Evolutionary conservation across 805 yeast genomes (phyloP).

Genomic region (Candida fluviatilis): DNA sequence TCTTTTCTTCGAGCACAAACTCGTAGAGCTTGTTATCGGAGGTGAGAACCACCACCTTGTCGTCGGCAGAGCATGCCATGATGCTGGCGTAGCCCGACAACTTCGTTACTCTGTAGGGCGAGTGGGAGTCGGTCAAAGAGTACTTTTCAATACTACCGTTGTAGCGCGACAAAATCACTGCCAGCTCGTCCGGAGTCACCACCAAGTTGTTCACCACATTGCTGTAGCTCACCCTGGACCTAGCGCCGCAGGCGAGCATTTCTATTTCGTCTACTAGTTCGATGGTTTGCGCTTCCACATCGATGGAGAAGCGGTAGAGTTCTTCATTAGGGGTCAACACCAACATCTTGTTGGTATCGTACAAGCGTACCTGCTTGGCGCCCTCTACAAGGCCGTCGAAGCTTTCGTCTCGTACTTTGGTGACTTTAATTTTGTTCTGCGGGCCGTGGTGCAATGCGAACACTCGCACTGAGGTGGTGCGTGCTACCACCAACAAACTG

Average conservation of each 20-base stretch:
- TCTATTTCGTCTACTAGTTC: slow-evolving; percentile 44
- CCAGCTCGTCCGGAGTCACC: slow-evolving; percentile 40
- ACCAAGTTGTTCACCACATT: slow-evolving; percentile 49
- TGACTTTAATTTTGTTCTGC: slow-evolving; percentile 41
- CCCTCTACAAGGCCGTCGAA: slow-evolving; percentile 47
- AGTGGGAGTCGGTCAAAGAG: slow-evolving; percentile 22
- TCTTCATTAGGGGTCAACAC: slow-evolving; percentile 63
- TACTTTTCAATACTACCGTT: slow-evolving; percentile 62
- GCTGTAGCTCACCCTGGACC: slow-evolving; percentile 10
- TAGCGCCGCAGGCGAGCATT: slow-evolving; percentile 10
- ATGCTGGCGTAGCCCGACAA: slow-evolving; percentile 59
- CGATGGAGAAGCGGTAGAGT: slow-evolving; percentile 38
- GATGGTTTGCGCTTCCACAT: slow-evolving; percentile 26
- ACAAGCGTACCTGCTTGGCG: slow-evolving; percentile 50
- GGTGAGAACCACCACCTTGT: slow-evolving; percentile 60
- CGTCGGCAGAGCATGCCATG: slow-evolving; percentile 47
- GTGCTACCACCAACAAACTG: slow-evolving; percentile 64
- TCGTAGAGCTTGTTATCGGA: slow-evolving; percentile 75
- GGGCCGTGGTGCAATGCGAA: slow-evolving; percentile 51
- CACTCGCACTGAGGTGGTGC: slow-evolving; percentile 62
- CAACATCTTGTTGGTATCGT: slow-evolving; percentile 41
- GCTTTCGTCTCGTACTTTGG: slow-evolving; percentile 46
- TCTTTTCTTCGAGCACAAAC: slow-evolving; percentile 40
- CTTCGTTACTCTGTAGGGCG: slow-evolving; percentile 47
- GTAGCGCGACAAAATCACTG: slow-evolving; percentile 56